Evolutionary conservation across 202 grass and related monocot genomes (phyloP).

Genomic region (Dendrocalamus latiflorus): DNA sequence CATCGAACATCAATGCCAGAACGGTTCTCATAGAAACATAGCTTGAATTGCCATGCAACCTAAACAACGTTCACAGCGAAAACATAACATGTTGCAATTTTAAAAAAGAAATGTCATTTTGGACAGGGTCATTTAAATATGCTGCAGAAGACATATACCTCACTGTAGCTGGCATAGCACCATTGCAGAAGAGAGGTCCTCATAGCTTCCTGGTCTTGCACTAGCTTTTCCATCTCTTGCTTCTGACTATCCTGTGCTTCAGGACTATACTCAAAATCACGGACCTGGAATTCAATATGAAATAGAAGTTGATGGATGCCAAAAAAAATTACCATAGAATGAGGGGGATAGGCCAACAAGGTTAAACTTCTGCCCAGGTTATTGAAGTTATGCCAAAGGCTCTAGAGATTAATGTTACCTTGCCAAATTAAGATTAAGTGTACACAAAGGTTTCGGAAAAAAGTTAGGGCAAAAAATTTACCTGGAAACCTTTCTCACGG

Average conservation of each 20-base stretch:
- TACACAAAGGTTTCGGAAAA: not conserved
- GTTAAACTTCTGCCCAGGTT: not conserved
- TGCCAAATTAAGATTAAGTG: not conserved
- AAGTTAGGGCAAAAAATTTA: conserved; percentile 22
- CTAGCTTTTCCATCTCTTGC: conserved; percentile 78
- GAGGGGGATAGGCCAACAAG: too few species aligned
- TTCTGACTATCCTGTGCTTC: conserved; percentile 79
- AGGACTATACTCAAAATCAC: conserved; percentile 86
- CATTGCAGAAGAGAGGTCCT: too few species aligned
- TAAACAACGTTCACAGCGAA: not conserved
- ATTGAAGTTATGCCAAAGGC: not conserved
- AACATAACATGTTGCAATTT: not conserved
- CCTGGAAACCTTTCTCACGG: conserved; percentile 94
- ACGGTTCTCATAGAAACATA: not conserved
- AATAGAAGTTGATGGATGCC: not conserved
- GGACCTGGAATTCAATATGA: conserved; percentile 45
- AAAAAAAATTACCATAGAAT: too few species aligned
- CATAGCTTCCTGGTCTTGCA: too few species aligned
- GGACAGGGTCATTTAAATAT: not conserved
- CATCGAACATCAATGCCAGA: not conserved
- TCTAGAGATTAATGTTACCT: not conserved
- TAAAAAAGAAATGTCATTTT: not conserved
- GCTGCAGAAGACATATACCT: conserved; percentile 51
- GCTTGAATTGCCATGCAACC: not conserved
- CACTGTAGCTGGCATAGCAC: conserved; percentile 94